Conservation (phyloP, 768 basidiomycete genomes). For the Mycena albidolilacea region DNA sequence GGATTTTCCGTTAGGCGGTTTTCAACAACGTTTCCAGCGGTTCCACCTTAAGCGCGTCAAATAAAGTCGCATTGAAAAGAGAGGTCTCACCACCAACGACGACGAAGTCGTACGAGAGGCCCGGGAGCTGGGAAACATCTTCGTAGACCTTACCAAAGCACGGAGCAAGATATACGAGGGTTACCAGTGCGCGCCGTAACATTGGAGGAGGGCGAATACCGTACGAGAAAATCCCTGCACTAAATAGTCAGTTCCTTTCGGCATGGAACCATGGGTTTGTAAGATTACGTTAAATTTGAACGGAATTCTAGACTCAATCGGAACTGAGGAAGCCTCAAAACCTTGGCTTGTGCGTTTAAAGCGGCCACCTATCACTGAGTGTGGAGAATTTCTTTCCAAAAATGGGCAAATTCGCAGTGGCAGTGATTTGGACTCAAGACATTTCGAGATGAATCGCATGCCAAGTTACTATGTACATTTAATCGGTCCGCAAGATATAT, state of each 20-base stretch:
- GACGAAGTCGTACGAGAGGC: not conserved
- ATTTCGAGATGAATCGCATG: no score
- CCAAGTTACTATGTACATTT: no score
- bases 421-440: not conserved
- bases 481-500: no score
- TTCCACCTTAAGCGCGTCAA: conserved; percentile 16
- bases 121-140: not conserved
- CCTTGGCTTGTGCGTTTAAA: no score
- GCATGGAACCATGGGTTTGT: not conserved
- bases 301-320: not conserved
- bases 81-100: not conserved
- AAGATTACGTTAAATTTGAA: not conserved
- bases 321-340: not conserved
- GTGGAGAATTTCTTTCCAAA: not conserved
- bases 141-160: not conserved
- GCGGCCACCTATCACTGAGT: no score
- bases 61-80: not conserved
- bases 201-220: not conserved
- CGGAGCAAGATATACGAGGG: not conserved
- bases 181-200: not conserved
- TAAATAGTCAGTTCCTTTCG: not conserved
- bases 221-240: not conserved
- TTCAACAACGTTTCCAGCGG: conserved; percentile 27
- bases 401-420: not conserved
- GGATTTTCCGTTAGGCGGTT: conserved; percentile 31